Evolutionary conservation across 2,329 filamentous ascomycete genomes (phyloP).

Genomic region (Trichoderma sp.): DNA sequence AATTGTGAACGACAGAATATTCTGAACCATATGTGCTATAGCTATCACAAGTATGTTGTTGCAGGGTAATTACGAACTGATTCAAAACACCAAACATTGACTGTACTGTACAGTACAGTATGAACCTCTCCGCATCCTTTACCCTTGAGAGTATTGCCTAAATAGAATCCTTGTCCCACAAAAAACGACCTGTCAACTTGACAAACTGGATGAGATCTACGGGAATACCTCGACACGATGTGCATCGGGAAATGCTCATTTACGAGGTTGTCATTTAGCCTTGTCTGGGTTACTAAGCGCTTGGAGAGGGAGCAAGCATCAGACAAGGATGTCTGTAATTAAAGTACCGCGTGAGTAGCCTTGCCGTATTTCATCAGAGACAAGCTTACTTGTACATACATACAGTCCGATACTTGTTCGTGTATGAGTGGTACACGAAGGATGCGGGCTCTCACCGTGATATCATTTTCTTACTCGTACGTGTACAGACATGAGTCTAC

Average conservation of each 20-base stretch:
- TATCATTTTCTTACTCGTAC: background rate
- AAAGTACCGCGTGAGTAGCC: background rate
- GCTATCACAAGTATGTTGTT: background rate
- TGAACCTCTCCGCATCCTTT: background rate
- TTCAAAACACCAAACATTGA: background rate
- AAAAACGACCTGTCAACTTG: constrained; percentile 5
- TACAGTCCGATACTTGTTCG: background rate
- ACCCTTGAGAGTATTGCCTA: background rate
- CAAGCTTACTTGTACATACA: background rate
- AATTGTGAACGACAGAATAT: background rate
- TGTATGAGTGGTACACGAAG: background rate
- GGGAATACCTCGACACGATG: constrained; percentile 2
- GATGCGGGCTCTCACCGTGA: background rate
- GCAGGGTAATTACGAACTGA: background rate
- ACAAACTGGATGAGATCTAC: background rate
- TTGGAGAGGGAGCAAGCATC: background rate
- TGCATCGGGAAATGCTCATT: background rate
- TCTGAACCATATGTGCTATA: background rate
- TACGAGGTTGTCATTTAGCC: background rate
- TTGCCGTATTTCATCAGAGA: background rate
- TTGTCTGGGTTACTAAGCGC: background rate
- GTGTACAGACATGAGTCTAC: background rate
- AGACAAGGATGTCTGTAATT: background rate
- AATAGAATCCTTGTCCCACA: background rate
- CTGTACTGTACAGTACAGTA: background rate